Evolutionary conservation across 2,329 filamentous ascomycete species (phyloP), one percentile per base, ranked within the genome.

Genomic region (Ophiobolus disseminans): DNA sequence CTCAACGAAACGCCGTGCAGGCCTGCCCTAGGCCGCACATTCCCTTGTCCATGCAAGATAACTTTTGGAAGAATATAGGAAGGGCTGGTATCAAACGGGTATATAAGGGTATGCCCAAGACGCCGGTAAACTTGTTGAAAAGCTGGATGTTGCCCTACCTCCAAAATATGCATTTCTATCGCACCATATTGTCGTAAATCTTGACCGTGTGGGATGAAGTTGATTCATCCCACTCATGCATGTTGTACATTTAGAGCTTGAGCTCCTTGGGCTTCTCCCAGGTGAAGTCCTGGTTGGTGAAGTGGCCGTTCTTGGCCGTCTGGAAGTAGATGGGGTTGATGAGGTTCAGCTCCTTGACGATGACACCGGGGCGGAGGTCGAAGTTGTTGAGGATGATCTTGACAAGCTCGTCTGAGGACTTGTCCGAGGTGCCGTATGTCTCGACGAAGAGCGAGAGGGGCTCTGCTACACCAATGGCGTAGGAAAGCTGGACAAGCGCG

Each of bases 291-390:
- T 96, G 94, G 89, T 97, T 94, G 79, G 91, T 96, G 80, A 99
- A 99, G 86, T 99, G 94, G 69, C 94, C 94, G 82, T 97, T 97
- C 90, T 97, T 97, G 80, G 94, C 94, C 50, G 94, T 99, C 83
- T 93, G 85, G 85, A 86, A 86, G 88, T 99, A 99, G 83, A 97
- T 97, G 74, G 94, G 94, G 80, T 91, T 91, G 78, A 86, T 88
- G 62, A 99, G 85, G 80, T 94, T 88, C 62, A 99, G 89, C 81
- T 97, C 92, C 82, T 91, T 91, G 79, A 97, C 94, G 71, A 99
- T 97, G 76, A 97, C 91, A 87, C 94, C 94, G 49, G 94, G 94
- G 72, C 94, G 87, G 77, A 99, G 86, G 81, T 99, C 92, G 74
- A 99, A 99, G 89, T 99, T 97, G 74, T 87, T 83, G 71, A 85